Percentiles rank a stretch among this genome's conserved stretches.
Evolutionary conservation across 441 rosid species (phyloP).

Genomic region (Theobroma grandiflorum): DNA sequence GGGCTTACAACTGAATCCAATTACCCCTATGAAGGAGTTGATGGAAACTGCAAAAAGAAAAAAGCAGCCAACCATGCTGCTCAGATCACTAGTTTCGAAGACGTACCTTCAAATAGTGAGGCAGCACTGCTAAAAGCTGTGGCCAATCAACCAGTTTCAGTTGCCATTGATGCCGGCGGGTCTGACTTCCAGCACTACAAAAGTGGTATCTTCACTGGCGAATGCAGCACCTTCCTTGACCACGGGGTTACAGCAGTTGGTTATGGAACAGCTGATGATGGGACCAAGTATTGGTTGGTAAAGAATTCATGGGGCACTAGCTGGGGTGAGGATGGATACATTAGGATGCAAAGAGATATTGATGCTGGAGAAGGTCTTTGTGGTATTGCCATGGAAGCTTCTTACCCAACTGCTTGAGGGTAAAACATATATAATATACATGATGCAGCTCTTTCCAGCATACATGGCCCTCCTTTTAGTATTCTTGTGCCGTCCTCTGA

Average conservation of each 20-base stretch:
- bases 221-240: slow-evolving; percentile 18
- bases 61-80: slow-evolving; percentile 17
- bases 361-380: slow-evolving; percentile 21
- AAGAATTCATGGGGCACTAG: slow-evolving; percentile 34
- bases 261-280: slow-evolving; percentile 12
- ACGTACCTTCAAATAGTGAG: slow-evolving; percentile 31
- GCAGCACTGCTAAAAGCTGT: slow-evolving; percentile 22
- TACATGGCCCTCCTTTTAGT: not conserved
- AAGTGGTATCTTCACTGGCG: slow-evolving; percentile 22
- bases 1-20: slow-evolving; percentile 35
- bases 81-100: slow-evolving; percentile 32
- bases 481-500: not conserved
- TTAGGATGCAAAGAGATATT: slow-evolving; percentile 25
- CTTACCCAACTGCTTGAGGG: slow-evolving; percentile 25
- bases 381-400: slow-evolving; percentile 31
- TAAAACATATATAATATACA: not conserved
- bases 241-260: slow-evolving; percentile 31
- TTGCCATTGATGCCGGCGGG: slow-evolving; percentile 26
- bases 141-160: slow-evolving; percentile 25
- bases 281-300: slow-evolving; percentile 31
- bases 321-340: slow-evolving; percentile 32
- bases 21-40: slow-evolving; percentile 31
- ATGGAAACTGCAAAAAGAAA: slow-evolving; percentile 29
- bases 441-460: not conserved
- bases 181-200: slow-evolving; percentile 19